Conservation (phyloP, 2,329 filamentous ascomycete genomes). For the Penicillium digitatum region DNA sequence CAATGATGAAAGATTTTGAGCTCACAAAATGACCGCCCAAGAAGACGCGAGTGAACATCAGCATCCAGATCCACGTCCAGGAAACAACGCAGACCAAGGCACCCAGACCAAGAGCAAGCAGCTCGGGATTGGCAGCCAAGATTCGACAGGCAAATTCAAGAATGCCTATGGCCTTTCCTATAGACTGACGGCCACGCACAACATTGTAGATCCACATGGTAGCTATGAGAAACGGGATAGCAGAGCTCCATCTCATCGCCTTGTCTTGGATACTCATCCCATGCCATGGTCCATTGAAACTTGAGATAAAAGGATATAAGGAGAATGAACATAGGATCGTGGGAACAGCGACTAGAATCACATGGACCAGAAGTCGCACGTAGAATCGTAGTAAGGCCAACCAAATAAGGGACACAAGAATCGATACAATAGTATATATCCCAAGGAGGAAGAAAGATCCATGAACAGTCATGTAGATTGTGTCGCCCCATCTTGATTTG, state of each 20-base stretch:
- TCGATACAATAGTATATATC: conserved; percentile 84
- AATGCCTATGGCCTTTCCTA: conserved; percentile 79
- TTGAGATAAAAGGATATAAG: conserved; percentile 84
- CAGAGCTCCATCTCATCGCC: conserved; percentile 80
- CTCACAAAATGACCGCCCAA: conserved; percentile 77
- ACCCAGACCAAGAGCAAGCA: conserved; percentile 77
- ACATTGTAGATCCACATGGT: conserved; percentile 80
- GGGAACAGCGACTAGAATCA: conserved; percentile 79
- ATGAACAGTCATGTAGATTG: conserved; percentile 84
- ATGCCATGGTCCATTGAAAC: conserved; percentile 71
- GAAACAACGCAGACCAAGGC: conserved; percentile 70
- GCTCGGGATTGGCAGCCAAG: conserved; percentile 74
- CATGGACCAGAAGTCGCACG: conserved; percentile 73
- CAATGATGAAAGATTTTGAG: conserved; percentile 68
- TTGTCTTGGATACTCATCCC: conserved; percentile 80
- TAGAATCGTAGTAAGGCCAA: conserved; percentile 83
- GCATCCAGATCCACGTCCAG: conserved; percentile 95
- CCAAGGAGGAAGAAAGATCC: conserved; percentile 85
- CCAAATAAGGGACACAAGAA: conserved; percentile 86
- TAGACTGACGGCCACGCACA: conserved; percentile 71
- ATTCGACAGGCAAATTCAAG: conserved; percentile 90
- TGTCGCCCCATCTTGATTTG: conserved; percentile 72
- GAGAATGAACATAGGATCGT: conserved; percentile 84
- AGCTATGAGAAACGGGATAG: conserved; percentile 69
- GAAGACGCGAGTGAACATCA: conserved; percentile 94